phyloP scores from a whole-genome alignment of 805 yeast species.

The Aciculoconidium aculeatum region DNA sequence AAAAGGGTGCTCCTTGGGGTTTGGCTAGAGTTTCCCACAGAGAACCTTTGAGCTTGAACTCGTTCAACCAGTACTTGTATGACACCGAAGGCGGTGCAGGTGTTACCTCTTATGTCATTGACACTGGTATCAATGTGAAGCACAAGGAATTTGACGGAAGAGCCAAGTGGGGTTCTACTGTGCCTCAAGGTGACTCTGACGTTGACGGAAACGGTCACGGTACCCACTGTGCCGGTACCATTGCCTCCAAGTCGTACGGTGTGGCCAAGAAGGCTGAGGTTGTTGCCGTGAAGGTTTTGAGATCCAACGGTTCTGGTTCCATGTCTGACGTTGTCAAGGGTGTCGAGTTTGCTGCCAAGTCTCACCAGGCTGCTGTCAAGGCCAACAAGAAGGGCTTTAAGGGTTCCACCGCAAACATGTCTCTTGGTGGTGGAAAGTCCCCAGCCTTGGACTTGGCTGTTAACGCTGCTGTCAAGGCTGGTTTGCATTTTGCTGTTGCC shows the following conservation, averaged over 20 bases:
- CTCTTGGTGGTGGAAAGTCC: slow-evolving; percentile 54
- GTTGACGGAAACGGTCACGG: slow-evolving; percentile 91
- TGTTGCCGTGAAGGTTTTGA: slow-evolving; percentile 79
- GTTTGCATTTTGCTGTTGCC: slow-evolving; percentile 56
- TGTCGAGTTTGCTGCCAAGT: slow-evolving; percentile 75
- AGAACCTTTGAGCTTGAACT: slow-evolving; percentile 58
- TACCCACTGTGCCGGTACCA: slow-evolving; percentile 96
- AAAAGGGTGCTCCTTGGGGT: slow-evolving; percentile 93
- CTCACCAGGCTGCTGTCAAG: slow-evolving; percentile 48
- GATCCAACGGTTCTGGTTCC: slow-evolving; percentile 77
- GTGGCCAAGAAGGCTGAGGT: slow-evolving; percentile 75
- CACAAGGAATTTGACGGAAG: slow-evolving; percentile 81
- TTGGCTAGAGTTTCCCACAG: slow-evolving; percentile 85
- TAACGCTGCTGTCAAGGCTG: slow-evolving; percentile 51
- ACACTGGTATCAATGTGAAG: slow-evolving; percentile 75
- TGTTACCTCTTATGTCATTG: slow-evolving; percentile 82
- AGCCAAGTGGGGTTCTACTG: slow-evolving; percentile 80
- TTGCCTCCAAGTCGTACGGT: slow-evolving; percentile 75
- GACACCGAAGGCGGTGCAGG: slow-evolving; percentile 75
- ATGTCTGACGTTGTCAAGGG: slow-evolving; percentile 84
- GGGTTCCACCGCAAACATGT: slow-evolving; percentile 60
- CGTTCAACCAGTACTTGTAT: slow-evolving; percentile 55
- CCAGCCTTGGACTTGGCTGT: slow-evolving; percentile 54
- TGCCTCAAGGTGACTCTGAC: slow-evolving; percentile 66
- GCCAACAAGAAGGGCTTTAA: slow-evolving; percentile 39